Evolutionary conservation across 805 yeast species (phyloP).

Genomic region (Pichia exigua): DNA sequence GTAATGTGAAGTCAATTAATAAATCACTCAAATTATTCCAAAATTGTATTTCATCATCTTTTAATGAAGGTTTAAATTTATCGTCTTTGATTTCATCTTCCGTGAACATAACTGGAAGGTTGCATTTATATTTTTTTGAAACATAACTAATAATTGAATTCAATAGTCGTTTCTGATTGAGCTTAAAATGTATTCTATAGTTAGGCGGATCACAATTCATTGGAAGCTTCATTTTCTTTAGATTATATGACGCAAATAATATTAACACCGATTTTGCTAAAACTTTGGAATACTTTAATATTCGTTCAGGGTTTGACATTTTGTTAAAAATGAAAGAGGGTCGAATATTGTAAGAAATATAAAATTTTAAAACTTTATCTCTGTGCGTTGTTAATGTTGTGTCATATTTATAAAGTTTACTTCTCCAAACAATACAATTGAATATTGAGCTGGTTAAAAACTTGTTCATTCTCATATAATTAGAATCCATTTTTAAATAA

Average conservation of each 20-base stretch:
- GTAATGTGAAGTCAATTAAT: conserved; percentile 1
- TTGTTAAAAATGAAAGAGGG: conserved; percentile 1
- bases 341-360: background rate
- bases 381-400: background rate
- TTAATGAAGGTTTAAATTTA: background rate
- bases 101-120: background rate
- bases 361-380: conserved; percentile 1
- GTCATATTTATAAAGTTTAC: background rate
- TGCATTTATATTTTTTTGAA: background rate
- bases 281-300: background rate
- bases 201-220: background rate
- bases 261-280: conserved; percentile 1
- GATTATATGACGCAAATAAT: conserved; percentile 1
- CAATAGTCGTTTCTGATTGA: background rate
- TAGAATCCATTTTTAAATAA: background rate
- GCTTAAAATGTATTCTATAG: background rate
- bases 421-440: background rate
- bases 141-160: background rate
- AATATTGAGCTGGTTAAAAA: background rate
- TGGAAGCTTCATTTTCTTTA: background rate
- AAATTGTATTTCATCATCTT: background rate
- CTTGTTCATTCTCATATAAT: background rate
- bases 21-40: background rate
- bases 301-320: background rate
- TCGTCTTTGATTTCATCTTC: background rate